Evolutionary conservation across 805 yeast species (phyloP), one percentile per base, ranked within the genome.

Genomic region (Candida sithepensis): DNA sequence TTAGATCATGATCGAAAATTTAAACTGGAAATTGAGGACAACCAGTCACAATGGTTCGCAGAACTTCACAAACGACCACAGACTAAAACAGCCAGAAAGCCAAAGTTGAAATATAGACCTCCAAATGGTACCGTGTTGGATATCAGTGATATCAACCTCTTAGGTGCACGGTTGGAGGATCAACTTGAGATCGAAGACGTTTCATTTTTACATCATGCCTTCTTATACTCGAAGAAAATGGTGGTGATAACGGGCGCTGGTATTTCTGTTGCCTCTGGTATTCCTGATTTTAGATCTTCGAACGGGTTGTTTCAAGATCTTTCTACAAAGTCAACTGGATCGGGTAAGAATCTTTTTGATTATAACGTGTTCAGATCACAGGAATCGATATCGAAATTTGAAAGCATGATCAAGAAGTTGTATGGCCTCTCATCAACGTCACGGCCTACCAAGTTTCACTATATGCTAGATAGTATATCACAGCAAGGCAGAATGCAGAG

Each of bases 211-310:
- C 74, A 73, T 46, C 76, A 79, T 60, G 79, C 81, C 0, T 60
- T 83, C 21, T 64, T 61, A 30, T 72, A 84, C 54, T 73, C 91
- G 26, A 78, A 74, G 53, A 75, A 77, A 51, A 69, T 84, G 26
- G 74, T 88, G 2, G 78, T 84, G 24, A 74, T 90, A 24, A 79
- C 91, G 1, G 97, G 97, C 10, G 97, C 97, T 16, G 97, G 97
- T 2, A 79, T 88, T 18, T 88, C 96, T 12, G 94, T 91, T 45
- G 85, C 86, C 24, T 88, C 96, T 1, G 97, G 97, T 4, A 90
- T 89, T 36, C 96, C 96, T 3, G 72, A 68, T 55, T 68, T 89
- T 60, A 70, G 97, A 61, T 85, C 95, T 7, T 78, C 88, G 1
- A 70, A 81, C 50, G 96, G 96, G 1, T 72, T 90, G 42, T 88